phyloP scores from a whole-genome alignment of 1,284 basidiomycete genomes.

The Polyporus tsugae region DNA sequence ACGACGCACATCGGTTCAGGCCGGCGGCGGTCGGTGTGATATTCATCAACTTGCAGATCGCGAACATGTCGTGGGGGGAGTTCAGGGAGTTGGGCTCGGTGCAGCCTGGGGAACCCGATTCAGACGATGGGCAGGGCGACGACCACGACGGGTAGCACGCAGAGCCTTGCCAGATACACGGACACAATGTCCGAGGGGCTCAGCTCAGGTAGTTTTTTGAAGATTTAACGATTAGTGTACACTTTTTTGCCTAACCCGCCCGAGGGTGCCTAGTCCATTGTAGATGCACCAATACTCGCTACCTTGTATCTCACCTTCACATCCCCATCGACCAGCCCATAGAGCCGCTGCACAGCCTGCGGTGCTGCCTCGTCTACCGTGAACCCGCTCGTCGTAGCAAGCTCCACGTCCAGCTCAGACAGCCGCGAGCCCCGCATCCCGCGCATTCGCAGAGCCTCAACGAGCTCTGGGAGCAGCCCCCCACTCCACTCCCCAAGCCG shows the following conservation, averaged over 20 bases:
- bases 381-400: background rate
- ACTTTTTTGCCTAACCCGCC: too few relatives aligned
- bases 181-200: too few relatives aligned
- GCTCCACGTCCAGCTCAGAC: background rate
- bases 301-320: background rate
- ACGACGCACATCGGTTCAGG: background rate
- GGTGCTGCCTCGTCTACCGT: background rate
- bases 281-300: too few relatives aligned
- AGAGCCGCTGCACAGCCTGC: background rate
- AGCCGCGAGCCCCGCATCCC: background rate
- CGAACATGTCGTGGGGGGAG: background rate
- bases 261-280: too few relatives aligned
- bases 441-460: background rate
- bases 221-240: too few relatives aligned
- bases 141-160: background rate
- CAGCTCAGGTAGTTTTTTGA: too few relatives aligned
- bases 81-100: background rate
- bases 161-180: too few relatives aligned
- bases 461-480: background rate
- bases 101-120: background rate
- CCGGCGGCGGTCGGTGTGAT: background rate
- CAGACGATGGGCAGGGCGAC: too few relatives aligned
- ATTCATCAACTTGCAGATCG: constrained; percentile 1
- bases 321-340: background rate
- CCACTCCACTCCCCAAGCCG: background rate